Evolutionary conservation across 1,284 basidiomycete genomes (phyloP).

Genomic region (Trichosporon sp.): DNA sequence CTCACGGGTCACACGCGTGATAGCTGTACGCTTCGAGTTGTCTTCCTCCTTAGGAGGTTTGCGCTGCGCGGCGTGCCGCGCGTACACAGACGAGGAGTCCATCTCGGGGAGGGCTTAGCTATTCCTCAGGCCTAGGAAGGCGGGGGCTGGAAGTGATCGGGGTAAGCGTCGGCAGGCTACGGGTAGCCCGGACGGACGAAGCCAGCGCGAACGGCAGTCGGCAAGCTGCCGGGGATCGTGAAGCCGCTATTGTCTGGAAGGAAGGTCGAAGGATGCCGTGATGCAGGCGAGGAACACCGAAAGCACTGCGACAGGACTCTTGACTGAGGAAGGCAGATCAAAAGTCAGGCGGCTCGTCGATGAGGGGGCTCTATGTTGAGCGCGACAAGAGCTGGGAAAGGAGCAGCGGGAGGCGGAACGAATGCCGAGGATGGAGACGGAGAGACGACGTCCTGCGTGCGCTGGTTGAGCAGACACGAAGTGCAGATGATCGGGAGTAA

Average conservation of each 20-base stretch:
- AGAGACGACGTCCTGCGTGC: not conserved
- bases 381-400: not conserved
- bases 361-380: not conserved
- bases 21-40: not conserved
- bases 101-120: not conserved
- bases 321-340: not conserved
- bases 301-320: constrained; percentile 3
- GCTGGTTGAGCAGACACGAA: not conserved
- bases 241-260: too few relatives aligned
- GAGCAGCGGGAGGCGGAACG: not conserved
- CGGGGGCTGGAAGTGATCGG: not conserved
- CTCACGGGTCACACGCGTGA: constrained; percentile 13
- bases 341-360: not conserved
- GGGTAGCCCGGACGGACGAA: not conserved
- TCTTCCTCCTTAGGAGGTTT: not conserved
- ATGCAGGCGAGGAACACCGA: not conserved
- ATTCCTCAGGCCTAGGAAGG: not conserved
- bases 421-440: not conserved
- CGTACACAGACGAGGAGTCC: not conserved
- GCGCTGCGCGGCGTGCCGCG: constrained; percentile 6
- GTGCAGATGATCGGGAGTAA: not conserved
- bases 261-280: not conserved
- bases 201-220: not conserved
- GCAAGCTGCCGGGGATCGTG: not conserved
- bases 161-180: not conserved